Evolutionary conservation across 2,329 filamentous ascomycete genomes (phyloP), one percentile per base, ranked within the genome.

Genomic region (Aureobasidium sp.): DNA sequence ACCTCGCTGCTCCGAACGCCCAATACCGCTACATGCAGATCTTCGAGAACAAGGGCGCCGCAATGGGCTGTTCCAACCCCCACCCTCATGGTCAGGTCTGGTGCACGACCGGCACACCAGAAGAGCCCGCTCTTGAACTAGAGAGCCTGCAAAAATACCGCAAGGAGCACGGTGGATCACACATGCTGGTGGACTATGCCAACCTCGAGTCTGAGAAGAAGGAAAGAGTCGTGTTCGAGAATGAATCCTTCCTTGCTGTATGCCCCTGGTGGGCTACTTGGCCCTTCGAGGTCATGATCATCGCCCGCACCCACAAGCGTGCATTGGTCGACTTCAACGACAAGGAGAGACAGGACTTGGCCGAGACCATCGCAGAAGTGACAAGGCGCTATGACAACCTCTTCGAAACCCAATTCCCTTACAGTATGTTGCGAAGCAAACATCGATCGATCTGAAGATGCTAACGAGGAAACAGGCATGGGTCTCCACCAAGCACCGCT

Each of bases 1-100:
- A 77, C 25, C 65, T 74, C 11, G 72, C 77, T 8, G 76, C 77
- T 31, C 87, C 91, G 5, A 85, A 82, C 57, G 83, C 89, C 59
- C 90, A 96, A 75, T 91, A 96, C 70, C 85, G 89, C 60, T 97
- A 96, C 77, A 97, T 99, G 92, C 94, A 99, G 73, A 97, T 99
- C 66, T 99, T 99, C 66, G 94, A 99, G 78, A 99, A 99, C 80
- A 99, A 99, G 77, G 94, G 94, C 57, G 86, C 89, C 0, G 91
- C 93, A 12, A 99, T 99, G 94, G 94, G 94, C 57, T 99, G 94
- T 79, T 97, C 93, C 1, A 99, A 99, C 74, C 94, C 94, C 0
- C 94, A 99, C 74, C 94, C 94, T 0, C 94, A 99, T 76, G 93
- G 94, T 63, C 94, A 99, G 75, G 82, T 97, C 65, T 99, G 94